Percentiles rank a stretch among this genome's conserved stretches.
phyloP scores from a whole-genome alignment of 306 rosid genomes.

The Sophora flavescens region DNA sequence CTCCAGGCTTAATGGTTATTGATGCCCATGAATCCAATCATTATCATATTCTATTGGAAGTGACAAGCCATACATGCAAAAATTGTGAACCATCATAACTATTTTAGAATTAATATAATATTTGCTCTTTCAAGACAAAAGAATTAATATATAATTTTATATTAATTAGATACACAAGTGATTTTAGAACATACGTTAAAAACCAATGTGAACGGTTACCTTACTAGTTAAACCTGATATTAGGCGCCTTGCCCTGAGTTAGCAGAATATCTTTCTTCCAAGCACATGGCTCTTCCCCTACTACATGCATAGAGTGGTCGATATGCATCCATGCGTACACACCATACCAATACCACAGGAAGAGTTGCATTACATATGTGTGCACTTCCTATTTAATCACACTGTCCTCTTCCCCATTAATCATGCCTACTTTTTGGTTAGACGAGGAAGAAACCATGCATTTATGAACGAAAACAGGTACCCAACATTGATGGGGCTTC shows the following conservation, averaged over 20 bases:
- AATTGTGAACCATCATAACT: no score
- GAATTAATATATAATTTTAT: no score
- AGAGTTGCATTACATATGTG: constrained; percentile 11
- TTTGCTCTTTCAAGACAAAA: no score
- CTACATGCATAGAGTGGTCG: constrained; percentile 32
- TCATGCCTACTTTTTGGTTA: constrained; percentile 26
- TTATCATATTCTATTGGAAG: no score
- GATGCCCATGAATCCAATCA: no score
- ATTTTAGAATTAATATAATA: no score
- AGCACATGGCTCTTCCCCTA: constrained; percentile 34
- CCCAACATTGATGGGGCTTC: constrained; percentile 52
- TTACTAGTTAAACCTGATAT: constrained; percentile 30
- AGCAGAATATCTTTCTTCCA: constrained; percentile 13
- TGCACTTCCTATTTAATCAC: constrained; percentile 7
- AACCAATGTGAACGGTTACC: no score
- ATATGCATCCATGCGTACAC: not conserved
- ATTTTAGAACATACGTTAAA: no score
- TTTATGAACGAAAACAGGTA: constrained; percentile 46
- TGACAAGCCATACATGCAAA: no score
- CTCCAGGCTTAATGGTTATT: no score
- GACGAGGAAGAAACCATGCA: constrained; percentile 41
- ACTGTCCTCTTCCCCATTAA: constrained; percentile 23
- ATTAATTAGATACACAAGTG: no score
- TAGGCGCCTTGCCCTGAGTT: not conserved
- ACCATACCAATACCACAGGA: not conserved